These are phyloP conservation scores for Phytopythium boreale DNA, from an alignment of 352 stramenopile genomes.

Conservation along the genomic window DNA sequence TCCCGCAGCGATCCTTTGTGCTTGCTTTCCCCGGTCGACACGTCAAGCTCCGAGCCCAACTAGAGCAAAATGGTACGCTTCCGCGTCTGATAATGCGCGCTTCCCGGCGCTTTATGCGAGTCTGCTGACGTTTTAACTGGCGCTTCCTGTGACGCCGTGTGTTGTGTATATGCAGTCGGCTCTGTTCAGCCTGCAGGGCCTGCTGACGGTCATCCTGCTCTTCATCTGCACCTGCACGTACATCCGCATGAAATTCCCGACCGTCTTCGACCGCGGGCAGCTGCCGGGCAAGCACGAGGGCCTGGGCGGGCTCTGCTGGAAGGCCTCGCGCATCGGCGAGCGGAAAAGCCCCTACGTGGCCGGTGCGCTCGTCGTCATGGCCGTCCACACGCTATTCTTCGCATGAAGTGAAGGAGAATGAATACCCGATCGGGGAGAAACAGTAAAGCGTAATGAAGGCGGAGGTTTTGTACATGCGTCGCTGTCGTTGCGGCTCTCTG, in stretches of 20 bases:
- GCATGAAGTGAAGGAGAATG: slow-evolving; percentile 15
- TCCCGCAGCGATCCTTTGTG: not conserved
- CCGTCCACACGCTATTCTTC: slow-evolving; percentile 91
- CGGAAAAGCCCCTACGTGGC: slow-evolving; percentile 90
- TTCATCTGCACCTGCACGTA: slow-evolving; percentile 98
- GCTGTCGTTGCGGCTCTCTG: not conserved
- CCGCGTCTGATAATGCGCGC: not conserved
- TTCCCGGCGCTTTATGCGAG: not conserved
- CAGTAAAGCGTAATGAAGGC: slow-evolving; percentile 10
- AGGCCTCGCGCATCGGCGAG: slow-evolving; percentile 90
- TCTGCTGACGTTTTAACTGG: slow-evolving; percentile 2
- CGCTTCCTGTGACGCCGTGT: slow-evolving; percentile 1
- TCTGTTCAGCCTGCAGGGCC: slow-evolving; percentile 96
- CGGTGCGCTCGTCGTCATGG: slow-evolving; percentile 82
- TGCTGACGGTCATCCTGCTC: slow-evolving; percentile 95
- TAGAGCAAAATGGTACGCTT: not conserved
- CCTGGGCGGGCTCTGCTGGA: slow-evolving; percentile 89
- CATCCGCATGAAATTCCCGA: slow-evolving; percentile 93
- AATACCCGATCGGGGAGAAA: not conserved
- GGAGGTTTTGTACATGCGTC: not conserved
- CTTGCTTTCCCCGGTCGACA: not conserved
- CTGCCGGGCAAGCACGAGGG: slow-evolving; percentile 85
- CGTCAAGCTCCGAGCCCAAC: slow-evolving; percentile 1
- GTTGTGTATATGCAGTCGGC: slow-evolving; percentile 74
- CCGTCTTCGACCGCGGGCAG: slow-evolving; percentile 92